These are phyloP conservation scores for Chimonanthus salicifolius DNA, from an alignment of 164 flowering plant genomes.

Conservation along the genomic window DNA sequence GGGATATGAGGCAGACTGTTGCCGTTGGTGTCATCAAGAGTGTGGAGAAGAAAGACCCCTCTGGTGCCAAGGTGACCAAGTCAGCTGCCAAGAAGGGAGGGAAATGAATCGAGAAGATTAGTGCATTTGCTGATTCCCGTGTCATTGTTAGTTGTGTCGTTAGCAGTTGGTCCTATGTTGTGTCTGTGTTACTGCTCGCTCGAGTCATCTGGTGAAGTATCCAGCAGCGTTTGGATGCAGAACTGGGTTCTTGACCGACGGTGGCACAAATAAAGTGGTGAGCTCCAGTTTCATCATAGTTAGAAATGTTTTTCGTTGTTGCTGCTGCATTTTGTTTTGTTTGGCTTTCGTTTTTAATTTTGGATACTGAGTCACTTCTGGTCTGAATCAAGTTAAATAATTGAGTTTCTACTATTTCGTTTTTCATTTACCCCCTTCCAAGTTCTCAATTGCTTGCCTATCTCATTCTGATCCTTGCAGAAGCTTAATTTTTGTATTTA, in stretches of 20 bases:
- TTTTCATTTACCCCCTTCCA: background rate
- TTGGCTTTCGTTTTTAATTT: background rate
- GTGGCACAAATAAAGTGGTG: conserved; percentile 4
- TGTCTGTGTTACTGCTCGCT: background rate
- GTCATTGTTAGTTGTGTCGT: background rate
- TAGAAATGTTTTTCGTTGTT: background rate
- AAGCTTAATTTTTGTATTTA: no score
- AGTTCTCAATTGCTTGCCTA: no score
- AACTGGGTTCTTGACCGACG: conserved; percentile 16
- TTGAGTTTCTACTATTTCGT: background rate
- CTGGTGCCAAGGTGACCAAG: conserved; percentile 68
- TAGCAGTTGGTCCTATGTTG: background rate
- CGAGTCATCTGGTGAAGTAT: background rate
- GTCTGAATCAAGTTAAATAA: background rate
- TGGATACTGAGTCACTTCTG: background rate
- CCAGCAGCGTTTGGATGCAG: background rate
- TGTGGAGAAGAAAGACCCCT: conserved; percentile 64
- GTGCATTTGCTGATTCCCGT: background rate
- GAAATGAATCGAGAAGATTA: conserved; percentile 15
- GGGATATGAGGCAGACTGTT: conserved; percentile 69
- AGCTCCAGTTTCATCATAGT: background rate
- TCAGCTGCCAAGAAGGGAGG: conserved; percentile 50
- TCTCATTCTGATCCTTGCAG: no score
- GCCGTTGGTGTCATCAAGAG: conserved; percentile 67
- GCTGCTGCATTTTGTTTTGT: background rate